A percentile compares a stretch with the other conserved stretches of the same genome.
These are phyloP conservation scores for Chaetomium sp. DNA, from an alignment of 2,329 filamentous ascomycete genomes.

Conservation along the genomic window DNA sequence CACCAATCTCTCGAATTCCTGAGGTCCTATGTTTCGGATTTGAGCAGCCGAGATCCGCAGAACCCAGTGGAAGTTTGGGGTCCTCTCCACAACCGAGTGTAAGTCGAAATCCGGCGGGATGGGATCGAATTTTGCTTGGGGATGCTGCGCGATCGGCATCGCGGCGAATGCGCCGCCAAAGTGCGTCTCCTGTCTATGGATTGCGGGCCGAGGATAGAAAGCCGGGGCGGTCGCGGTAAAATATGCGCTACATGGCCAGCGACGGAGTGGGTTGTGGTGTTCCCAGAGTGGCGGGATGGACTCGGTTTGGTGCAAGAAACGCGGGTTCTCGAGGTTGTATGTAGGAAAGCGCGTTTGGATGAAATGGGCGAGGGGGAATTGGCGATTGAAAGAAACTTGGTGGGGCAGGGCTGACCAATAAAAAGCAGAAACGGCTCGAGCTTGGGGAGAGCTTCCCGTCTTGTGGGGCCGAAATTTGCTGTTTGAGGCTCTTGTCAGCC, in stretches of 20 bases:
- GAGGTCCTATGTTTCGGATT: slow-evolving; percentile 73
- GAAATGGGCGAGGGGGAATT: slow-evolving; percentile 9
- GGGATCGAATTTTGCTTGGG: slow-evolving; percentile 87
- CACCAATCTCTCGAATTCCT: slow-evolving; percentile 84
- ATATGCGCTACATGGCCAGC: slow-evolving; percentile 13
- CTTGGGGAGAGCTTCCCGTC: neutral
- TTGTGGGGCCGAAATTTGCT: slow-evolving; percentile 25
- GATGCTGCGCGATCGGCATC: slow-evolving; percentile 76
- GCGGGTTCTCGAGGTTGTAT: neutral
- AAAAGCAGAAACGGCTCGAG: neutral
- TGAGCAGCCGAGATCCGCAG: slow-evolving; percentile 76
- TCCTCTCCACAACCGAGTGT: slow-evolving; percentile 70
- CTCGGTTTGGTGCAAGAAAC: neutral
- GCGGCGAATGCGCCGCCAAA: slow-evolving; percentile 35
- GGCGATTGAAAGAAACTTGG: slow-evolving; percentile 3
- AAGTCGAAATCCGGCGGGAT: slow-evolving; percentile 86
- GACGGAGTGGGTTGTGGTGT: neutral
- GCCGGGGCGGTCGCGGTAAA: neutral
- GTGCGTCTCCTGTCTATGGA: neutral
- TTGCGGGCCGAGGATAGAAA: neutral
- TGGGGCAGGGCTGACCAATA: slow-evolving; percentile 19
- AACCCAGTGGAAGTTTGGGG: slow-evolving; percentile 84
- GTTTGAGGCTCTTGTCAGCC: slow-evolving; percentile 12
- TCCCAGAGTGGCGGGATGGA: neutral
- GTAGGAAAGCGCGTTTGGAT: slow-evolving; percentile 6